Base-by-base conservation (phyloP, 768 basidiomycete species). In the Cystofilobasidium macerans region DNA sequence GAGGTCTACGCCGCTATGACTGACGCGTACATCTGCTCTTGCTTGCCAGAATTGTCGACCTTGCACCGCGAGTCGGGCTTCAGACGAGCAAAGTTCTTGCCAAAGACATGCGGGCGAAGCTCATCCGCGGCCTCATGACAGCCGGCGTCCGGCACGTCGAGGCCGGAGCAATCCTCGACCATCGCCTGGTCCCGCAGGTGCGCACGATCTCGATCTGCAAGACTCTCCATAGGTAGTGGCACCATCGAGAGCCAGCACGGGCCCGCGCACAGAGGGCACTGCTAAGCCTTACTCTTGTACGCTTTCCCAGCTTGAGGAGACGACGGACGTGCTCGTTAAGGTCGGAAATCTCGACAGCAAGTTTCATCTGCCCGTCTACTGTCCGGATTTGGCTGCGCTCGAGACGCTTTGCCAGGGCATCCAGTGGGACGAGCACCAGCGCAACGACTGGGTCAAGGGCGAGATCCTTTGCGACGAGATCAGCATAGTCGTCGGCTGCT, bases 271-370 rank as follows among this genome's bases (percentile, higher is more conserved):
- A 20, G 22, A 22, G 32, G 22, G n/a, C n/a, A n/a, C n/a, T n/a
- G n/a, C n/a, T n/a, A n/a, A n/a, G n/a, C n/a, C n/a, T n/a, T n/a
- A n/a, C n/a, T n/a, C n/a, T n/a, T n/a, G n/a, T n/a, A n/a, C n/a
- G n/a, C n/a, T n/a, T n/a, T n/a, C n/a, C n/a, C 69, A 94, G 89
- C 91, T 94, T 89, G 88, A 85, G 20, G 88, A 88, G 26, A 92
- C 90, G 0, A 79, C 84, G 2, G 83, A 88, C 47, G 85, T 94
- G 16, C 78, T 93, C 36, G 78, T 81, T 22, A 74, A 77, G 22
- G 81, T 87, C 6, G 45, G 71, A 76, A 83, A 35, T 81, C 79
- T 22, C 71, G 78, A 16, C 80, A 80, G 32, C 4, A 79, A 78
- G n/a, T 79, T 82, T 6, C 83, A 84, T 64, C 86, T 88, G 70